Evolutionary conservation across 2,329 filamentous ascomycete species (phyloP).

Genomic region (Magnaporthiopsis rhizophila): DNA sequence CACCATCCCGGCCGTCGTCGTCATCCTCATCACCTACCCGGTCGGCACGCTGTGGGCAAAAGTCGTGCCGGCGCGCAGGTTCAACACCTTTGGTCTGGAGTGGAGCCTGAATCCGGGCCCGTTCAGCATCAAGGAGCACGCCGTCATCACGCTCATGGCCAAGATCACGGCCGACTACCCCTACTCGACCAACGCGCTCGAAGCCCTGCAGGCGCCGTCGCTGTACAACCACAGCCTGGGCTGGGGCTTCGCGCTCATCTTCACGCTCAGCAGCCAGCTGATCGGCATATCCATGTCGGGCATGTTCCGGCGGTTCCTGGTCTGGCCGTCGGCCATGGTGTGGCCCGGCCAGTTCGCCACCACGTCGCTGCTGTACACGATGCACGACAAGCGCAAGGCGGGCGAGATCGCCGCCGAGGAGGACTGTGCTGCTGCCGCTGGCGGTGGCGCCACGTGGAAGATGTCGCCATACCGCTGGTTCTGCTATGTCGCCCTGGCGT

Average conservation of each 20-base stretch:
- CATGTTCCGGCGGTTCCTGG: conserved; percentile 56
- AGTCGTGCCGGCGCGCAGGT: conserved; percentile 40
- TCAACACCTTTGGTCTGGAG: conserved; percentile 42
- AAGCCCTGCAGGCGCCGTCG: conserved; percentile 65
- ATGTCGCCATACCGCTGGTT: conserved; percentile 52
- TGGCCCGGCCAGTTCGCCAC: conserved; percentile 63
- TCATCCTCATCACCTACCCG: conserved; percentile 57
- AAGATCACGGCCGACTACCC: conserved; percentile 62
- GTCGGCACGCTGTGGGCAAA: conserved; percentile 54
- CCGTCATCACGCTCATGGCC: conserved; percentile 64
- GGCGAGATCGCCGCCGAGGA: background rate
- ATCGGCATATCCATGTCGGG: conserved; percentile 63
- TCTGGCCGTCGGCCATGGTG: conserved; percentile 64
- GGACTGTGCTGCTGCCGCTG: conserved; percentile 38
- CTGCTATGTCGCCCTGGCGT: conserved; percentile 29
- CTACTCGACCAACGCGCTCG: conserved; percentile 67
- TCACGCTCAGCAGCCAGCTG: conserved; percentile 63
- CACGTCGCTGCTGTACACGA: conserved; percentile 60
- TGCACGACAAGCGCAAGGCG: conserved; percentile 53
- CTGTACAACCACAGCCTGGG: conserved; percentile 58
- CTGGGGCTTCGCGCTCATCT: conserved; percentile 55
- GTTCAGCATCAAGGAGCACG: conserved; percentile 64
- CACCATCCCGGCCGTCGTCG: conserved; percentile 50
- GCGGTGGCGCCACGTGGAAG: conserved; percentile 50
- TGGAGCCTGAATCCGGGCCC: conserved; percentile 58